Percentiles rank a stretch among this genome's conserved stretches.
These are phyloP conservation scores for Cytospora piceae DNA, from an alignment of 2,329 filamentous ascomycete species.

Conservation along the genomic window DNA sequence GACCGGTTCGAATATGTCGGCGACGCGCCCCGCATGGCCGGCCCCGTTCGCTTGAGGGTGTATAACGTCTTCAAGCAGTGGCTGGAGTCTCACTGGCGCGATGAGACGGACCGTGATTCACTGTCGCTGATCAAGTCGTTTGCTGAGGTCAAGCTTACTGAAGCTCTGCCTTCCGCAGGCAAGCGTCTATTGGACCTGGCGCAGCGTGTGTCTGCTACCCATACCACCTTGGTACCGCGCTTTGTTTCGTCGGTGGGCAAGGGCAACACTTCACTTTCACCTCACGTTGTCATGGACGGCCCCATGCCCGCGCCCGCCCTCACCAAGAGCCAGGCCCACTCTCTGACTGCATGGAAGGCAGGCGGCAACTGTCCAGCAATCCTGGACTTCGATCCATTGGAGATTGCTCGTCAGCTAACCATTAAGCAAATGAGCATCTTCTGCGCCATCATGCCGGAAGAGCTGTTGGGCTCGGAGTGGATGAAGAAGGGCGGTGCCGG, in stretches of 20 bases:
- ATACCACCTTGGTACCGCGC: constrained; percentile 78
- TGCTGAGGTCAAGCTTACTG: constrained; percentile 71
- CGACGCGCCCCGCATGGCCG: constrained; percentile 73
- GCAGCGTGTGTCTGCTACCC: constrained; percentile 70
- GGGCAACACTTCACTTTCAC: constrained; percentile 74
- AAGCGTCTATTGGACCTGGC: constrained; percentile 80
- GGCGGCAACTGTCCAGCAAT: constrained; percentile 74
- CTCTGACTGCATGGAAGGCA: constrained; percentile 74
- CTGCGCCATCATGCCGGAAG: constrained; percentile 88
- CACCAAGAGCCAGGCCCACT: constrained; percentile 74
- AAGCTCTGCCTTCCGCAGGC: constrained; percentile 74
- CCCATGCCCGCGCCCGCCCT: constrained; percentile 72
- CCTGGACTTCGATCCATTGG: constrained; percentile 87
- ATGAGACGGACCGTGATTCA: constrained; percentile 76
- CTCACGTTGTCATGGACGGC: constrained; percentile 71
- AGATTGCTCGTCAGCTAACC: constrained; percentile 89
- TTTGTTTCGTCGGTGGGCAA: constrained; percentile 87
- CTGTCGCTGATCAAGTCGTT: constrained; percentile 79
- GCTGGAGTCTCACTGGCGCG: constrained; percentile 94
- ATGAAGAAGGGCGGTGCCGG: constrained; percentile 82
- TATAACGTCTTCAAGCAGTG: constrained; percentile 98
- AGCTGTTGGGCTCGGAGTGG: constrained; percentile 91
- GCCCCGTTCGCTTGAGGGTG: constrained; percentile 83
- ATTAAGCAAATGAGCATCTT: constrained; percentile 91
- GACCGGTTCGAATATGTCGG: constrained; percentile 91